Evolutionary conservation across 176 grass and related monocot species (phyloP).

Genomic region (Carex parvula): DNA sequence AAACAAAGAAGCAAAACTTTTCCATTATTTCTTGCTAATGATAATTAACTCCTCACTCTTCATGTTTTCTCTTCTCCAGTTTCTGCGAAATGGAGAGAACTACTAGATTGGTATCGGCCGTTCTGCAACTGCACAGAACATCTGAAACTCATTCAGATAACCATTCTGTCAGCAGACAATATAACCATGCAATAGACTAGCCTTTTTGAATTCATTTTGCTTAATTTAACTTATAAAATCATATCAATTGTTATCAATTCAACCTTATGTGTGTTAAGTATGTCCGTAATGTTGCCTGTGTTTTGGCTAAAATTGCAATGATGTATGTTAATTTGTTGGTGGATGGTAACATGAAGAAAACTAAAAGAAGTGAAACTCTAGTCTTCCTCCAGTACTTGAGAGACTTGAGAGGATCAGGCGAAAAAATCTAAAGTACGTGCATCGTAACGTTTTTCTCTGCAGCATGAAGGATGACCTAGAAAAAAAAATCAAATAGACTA

Average conservation of each 20-base stretch:
- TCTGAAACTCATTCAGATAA: neutral
- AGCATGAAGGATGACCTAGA: neutral
- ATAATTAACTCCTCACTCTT: neutral
- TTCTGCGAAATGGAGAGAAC: neutral
- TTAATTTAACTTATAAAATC: neutral
- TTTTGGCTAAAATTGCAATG: neutral
- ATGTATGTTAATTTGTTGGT: neutral
- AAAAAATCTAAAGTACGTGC: neutral
- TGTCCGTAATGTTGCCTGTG: neutral
- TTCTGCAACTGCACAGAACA: neutral
- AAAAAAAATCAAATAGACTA: neutral
- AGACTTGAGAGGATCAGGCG: neutral
- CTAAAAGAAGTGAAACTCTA: neutral
- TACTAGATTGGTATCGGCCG: neutral
- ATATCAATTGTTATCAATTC: neutral
- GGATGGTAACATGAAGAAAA: neutral
- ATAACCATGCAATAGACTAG: neutral
- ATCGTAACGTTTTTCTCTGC: neutral
- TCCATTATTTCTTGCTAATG: slow-evolving; percentile 11
- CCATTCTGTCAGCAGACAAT: neutral
- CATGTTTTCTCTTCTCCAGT: slow-evolving; percentile 15
- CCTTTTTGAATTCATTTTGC: neutral
- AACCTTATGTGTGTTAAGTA: neutral
- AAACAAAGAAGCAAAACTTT: slow-evolving; percentile 8
- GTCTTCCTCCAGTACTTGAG: neutral